Evolutionary conservation across 2,329 filamentous ascomycete species (phyloP).

Genomic region (Monilinia fructicola): DNA sequence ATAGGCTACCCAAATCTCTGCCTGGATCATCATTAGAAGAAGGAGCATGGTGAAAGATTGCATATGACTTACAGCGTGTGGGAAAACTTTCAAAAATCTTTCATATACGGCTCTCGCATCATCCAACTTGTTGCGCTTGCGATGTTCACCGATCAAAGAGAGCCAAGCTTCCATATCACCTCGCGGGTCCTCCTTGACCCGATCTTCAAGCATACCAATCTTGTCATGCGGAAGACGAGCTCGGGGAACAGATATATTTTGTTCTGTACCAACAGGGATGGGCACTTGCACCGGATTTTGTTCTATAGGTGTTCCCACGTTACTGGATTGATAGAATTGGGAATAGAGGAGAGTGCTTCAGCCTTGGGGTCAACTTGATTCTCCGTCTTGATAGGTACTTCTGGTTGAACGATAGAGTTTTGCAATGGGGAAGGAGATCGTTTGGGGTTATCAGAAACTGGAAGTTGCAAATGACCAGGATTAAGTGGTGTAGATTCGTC

Average conservation of each 20-base stretch:
- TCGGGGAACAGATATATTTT: slow-evolving; percentile 37
- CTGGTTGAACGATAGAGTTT: slow-evolving; percentile 36
- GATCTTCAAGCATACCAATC: slow-evolving; percentile 67
- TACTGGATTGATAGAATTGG: slow-evolving; percentile 35
- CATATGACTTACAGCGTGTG: slow-evolving; percentile 73
- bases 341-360: slow-evolving; percentile 29
- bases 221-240: slow-evolving; percentile 42
- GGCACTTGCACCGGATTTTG: slow-evolving; percentile 36
- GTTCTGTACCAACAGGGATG: slow-evolving; percentile 29
- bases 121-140: slow-evolving; percentile 76
- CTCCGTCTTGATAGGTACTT: slow-evolving; percentile 32
- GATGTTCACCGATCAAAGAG: slow-evolving; percentile 80
- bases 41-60: slow-evolving; percentile 21
- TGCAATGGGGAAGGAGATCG: slow-evolving; percentile 40
- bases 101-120: slow-evolving; percentile 79
- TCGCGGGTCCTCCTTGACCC: slow-evolving; percentile 87
- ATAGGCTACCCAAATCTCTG: slow-evolving; percentile 87
- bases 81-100: slow-evolving; percentile 84
- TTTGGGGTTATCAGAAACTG: slow-evolving; percentile 35
- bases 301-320: slow-evolving; percentile 30
- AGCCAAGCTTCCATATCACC: slow-evolving; percentile 94
- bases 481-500: slow-evolving; percentile 34
- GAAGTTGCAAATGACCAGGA: slow-evolving; percentile 32
- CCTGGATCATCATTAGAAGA: slow-evolving; percentile 55
- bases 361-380: slow-evolving; percentile 38